Evolutionary conservation across 768 basidiomycete genomes (phyloP).

Genomic region (Xerocomellus amylosporus): DNA sequence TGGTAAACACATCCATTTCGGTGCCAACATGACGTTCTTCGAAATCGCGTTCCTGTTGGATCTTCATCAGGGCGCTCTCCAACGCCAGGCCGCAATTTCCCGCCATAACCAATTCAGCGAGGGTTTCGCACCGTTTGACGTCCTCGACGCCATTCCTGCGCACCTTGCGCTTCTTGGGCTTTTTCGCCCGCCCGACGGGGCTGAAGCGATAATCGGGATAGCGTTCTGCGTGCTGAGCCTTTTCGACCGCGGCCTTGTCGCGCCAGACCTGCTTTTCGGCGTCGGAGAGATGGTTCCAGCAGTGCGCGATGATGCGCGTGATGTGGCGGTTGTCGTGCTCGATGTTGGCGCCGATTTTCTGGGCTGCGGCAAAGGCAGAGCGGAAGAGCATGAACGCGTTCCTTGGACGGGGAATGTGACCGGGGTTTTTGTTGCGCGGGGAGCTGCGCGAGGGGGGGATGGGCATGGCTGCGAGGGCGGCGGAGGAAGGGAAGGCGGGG

Average conservation of each 20-base stretch:
- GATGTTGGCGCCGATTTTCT: constrained; percentile 45
- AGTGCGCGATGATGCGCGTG: constrained; percentile 52
- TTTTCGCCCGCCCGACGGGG: constrained; percentile 43
- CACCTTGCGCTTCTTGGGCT: constrained; percentile 48
- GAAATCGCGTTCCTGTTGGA: constrained; percentile 19
- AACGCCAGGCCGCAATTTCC: constrained; percentile 52
- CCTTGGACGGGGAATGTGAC: constrained; percentile 41
- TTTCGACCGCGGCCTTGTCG: constrained; percentile 49
- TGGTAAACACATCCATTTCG: neutral
- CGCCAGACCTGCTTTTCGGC: constrained; percentile 51
- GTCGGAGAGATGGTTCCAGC: constrained; percentile 54
- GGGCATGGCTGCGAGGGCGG: constrained; percentile 27
- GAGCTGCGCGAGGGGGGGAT: constrained; percentile 29
- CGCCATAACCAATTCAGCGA: constrained; percentile 48
- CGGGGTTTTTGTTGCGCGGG: constrained; percentile 34
- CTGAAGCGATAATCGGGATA: constrained; percentile 58
- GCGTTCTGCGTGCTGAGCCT: constrained; percentile 43
- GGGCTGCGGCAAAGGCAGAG: constrained; percentile 54
- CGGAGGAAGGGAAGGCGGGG: constrained; percentile 13
- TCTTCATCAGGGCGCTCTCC: constrained; percentile 40
- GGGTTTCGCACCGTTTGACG: constrained; percentile 45
- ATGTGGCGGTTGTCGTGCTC: constrained; percentile 60
- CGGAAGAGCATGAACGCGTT: constrained; percentile 59
- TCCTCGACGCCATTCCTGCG: constrained; percentile 50
- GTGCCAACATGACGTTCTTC: neutral